Evolutionary conservation across 2,329 filamentous ascomycete genomes (phyloP), one percentile per base, ranked within the genome.

Genomic region (Pseudogymnoascus sp.): DNA sequence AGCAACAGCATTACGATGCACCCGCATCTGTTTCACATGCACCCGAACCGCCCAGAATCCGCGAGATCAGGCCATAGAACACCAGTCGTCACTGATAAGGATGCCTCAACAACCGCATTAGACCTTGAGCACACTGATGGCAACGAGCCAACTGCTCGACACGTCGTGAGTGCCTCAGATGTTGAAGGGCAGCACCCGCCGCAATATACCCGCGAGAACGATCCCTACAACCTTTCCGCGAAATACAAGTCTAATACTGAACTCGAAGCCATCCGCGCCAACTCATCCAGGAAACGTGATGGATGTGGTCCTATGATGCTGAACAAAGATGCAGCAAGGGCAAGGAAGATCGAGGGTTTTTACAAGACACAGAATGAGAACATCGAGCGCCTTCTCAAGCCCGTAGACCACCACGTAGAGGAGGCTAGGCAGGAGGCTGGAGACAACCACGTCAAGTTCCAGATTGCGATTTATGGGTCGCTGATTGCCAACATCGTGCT

Each of bases 361-460:
- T 97, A 97, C 79, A 84, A 90, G 72, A 81, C 82, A 31, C 93
- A 99, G 73, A 99, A 99, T 73, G 90, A 92, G 73, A 92, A 90
- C 69, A 99, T 99, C 67, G 86, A 96, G 77, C 85, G 90, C 9
- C 83, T 97, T 76, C 81, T 97, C 67, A 97, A 96, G 77, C 87
- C 89, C 2, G 93, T 97, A 2, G 91, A 96, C 71, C 91, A 97
- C 71, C 94, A 97, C 75, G 81, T 89, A 15, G 86, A 87, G 36
- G 87, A 91, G 58, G 92, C 92, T 12, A 71, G 66, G 66, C 88
- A 95, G 68, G 85, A 92, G 72, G 86, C 88, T 63, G 86, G 85
- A 63, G 89, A 92, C 33, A 93, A 95, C 71, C 88, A 93, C 65
- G 76, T 97, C 68, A 87, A 88, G 70, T 87, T 83, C 75, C 83